phyloP scores from a whole-genome alignment of 2,329 filamentous ascomycete species.

The Amphichorda felina region DNA sequence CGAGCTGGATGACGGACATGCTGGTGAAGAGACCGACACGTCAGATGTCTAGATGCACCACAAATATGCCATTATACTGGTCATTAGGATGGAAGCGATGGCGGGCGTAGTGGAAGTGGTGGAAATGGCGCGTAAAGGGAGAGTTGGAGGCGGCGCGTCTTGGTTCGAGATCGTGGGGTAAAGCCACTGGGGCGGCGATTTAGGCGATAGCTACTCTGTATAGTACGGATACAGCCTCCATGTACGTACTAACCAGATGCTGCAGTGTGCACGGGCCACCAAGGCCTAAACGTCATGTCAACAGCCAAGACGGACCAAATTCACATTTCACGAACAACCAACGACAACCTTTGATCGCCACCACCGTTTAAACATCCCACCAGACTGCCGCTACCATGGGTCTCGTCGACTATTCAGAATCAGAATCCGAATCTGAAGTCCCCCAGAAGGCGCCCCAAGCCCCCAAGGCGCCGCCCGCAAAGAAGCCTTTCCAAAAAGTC shows the following conservation, averaged over 20 bases:
- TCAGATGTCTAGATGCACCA: no score
- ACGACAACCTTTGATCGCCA: not conserved
- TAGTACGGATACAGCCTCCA: no score
- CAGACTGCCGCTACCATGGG: slow-evolving; percentile 41
- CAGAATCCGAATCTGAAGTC: slow-evolving; percentile 46
- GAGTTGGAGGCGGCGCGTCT: not conserved
- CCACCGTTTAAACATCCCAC: not conserved
- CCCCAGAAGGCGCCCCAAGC: slow-evolving; percentile 1
- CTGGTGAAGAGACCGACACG: slow-evolving; percentile 1
- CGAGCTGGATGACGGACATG: slow-evolving; percentile 26
- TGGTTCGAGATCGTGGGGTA: not conserved
- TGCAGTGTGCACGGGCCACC: no score
- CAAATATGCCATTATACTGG: not conserved
- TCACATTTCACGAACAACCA: no score
- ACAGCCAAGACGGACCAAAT: no score
- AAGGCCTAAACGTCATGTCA: no score
- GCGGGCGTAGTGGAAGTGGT: not conserved
- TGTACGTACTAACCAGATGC: no score
- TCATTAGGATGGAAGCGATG: not conserved
- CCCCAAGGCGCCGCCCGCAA: slow-evolving; percentile 20
- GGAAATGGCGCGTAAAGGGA: not conserved
- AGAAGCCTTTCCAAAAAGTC: slow-evolving; percentile 65
- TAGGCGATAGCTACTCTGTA: not conserved
- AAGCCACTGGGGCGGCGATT: not conserved
- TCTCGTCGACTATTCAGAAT: slow-evolving; percentile 76